Evolutionary conservation across 2,329 filamentous ascomycete genomes (phyloP), one percentile per base, ranked within the genome.

Genomic region (Nemania sp.): DNA sequence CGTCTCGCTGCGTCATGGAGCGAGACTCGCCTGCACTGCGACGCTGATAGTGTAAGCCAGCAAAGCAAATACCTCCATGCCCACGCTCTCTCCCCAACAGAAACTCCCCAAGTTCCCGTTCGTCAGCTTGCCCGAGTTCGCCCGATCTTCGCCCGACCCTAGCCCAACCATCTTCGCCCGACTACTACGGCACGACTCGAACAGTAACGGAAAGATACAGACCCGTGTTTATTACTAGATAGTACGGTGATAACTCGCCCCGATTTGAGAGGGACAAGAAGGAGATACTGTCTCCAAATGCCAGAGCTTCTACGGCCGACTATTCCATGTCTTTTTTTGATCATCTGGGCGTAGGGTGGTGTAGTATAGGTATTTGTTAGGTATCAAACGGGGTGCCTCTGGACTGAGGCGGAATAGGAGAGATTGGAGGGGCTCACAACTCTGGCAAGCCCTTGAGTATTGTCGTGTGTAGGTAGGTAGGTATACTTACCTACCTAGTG

Each of bases 11-110:
- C 53, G 53, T 60, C 57, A 60, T 55, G 50, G 53, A 54, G 54
- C 57, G 45, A 17, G 60, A 42, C 49, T 54, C 45, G 45, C n/a
- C 60, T 60, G 57, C 60, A 60, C 57, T 60, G 39, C 60, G 49
- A 63, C 60, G 48, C 45, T 54, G 37, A 37, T 40, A 25, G 47
- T 39, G 37, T 50, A 49, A 54, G 59, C 60, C 50, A 60, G 20
- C 48, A 54, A 32, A 46, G 43, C 20, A 25, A 46, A 13, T 46
- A 20, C 29, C n/a, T n/a, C n/a, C n/a, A 50, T 50, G 45, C 49
- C 54, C 49, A 37, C 29, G 2, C 9, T 46, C 18, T 49, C 58
- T 35, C 52, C 43, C n/a, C n/a, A n/a, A n/a, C n/a, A n/a, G n/a
- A n/a, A n/a, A n/a, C n/a, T n/a, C n/a, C n/a, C 20, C 13, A 46